A percentile compares a stretch with the other conserved stretches of the same genome.
phyloP scores from a whole-genome alignment of 805 yeast species.

The Metschnikowia shivogae region DNA sequence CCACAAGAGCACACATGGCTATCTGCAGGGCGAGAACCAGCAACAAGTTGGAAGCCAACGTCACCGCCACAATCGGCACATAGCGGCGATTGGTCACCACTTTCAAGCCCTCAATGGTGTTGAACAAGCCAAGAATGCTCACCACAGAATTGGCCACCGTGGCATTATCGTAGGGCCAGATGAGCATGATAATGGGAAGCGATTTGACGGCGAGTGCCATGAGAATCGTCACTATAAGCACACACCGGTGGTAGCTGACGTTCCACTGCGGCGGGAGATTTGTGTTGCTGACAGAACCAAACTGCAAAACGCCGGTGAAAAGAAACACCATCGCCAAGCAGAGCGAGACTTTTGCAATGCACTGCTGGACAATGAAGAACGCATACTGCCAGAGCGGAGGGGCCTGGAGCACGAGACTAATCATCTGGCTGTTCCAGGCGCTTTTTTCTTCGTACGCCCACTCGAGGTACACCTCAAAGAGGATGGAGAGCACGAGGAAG shows the following conservation, averaged over 20 bases:
- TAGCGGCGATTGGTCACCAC: conserved; percentile 13
- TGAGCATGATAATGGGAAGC: conserved; percentile 87
- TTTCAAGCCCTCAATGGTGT: conserved; percentile 55
- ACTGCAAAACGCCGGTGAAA: conserved; percentile 15
- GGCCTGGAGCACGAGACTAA: conserved; percentile 26
- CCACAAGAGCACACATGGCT: conserved; percentile 9
- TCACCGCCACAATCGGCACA: conserved; percentile 5
- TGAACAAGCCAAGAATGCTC: conserved; percentile 55
- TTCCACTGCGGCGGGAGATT: conserved; percentile 25
- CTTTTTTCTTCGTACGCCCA: conserved; percentile 89
- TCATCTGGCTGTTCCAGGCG: conserved; percentile 24
- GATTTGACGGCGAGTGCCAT: conserved; percentile 76
- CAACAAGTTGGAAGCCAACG: conserved; percentile 3
- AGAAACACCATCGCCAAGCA: conserved; percentile 31
- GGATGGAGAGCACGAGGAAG: conserved; percentile 55
- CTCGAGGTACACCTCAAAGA: conserved; percentile 83
- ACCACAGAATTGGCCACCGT: conserved; percentile 58
- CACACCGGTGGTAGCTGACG: conserved; percentile 33
- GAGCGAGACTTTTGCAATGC: conserved; percentile 43
- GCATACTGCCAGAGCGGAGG: conserved; percentile 49
- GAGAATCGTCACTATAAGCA: conserved; percentile 63
- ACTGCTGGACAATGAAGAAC: conserved; percentile 51
- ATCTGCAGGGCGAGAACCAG: conserved; percentile 12
- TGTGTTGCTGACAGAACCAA: conserved; percentile 20
- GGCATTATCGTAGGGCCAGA: conserved; percentile 91